These are phyloP conservation scores for Quercus suber DNA, from an alignment of 306 rosid species.

Conservation along the genomic window DNA sequence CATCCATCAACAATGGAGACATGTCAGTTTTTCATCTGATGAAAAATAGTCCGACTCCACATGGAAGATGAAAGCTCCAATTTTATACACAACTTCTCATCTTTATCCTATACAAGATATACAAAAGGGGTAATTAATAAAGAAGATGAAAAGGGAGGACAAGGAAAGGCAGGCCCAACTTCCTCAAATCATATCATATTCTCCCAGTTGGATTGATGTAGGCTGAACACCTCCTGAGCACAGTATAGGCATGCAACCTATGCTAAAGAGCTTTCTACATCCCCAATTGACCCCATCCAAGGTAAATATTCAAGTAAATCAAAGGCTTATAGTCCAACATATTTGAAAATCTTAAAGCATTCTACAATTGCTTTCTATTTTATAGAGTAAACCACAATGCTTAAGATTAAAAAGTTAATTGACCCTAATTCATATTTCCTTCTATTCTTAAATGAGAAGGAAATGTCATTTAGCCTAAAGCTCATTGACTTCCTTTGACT, in stretches of 20 bases:
- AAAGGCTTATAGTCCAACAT: neutral
- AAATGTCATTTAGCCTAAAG: neutral
- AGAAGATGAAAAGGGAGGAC: neutral
- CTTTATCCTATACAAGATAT: neutral
- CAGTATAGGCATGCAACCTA: neutral
- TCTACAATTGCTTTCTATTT: neutral
- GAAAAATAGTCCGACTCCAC: too few relatives aligned
- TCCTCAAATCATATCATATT: neutral
- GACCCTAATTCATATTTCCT: too few relatives aligned
- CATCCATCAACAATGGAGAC: neutral
- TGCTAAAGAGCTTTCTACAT: neutral
- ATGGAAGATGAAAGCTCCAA: neutral
- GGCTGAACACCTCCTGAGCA: neutral
- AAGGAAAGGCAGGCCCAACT: neutral
- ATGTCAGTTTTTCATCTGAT: too few relatives aligned
- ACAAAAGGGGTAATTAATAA: neutral
- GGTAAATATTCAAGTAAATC: neutral
- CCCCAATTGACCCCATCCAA: neutral
- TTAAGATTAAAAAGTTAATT: neutral
- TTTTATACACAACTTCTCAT: neutral
- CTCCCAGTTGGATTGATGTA: neutral
- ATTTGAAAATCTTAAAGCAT: neutral
- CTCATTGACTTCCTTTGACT: neutral
- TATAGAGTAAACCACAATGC: neutral
- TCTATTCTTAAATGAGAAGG: neutral